Base-by-base conservation (phyloP, 2,329 filamentous ascomycete species). In the Calonectria crousiana region DNA sequence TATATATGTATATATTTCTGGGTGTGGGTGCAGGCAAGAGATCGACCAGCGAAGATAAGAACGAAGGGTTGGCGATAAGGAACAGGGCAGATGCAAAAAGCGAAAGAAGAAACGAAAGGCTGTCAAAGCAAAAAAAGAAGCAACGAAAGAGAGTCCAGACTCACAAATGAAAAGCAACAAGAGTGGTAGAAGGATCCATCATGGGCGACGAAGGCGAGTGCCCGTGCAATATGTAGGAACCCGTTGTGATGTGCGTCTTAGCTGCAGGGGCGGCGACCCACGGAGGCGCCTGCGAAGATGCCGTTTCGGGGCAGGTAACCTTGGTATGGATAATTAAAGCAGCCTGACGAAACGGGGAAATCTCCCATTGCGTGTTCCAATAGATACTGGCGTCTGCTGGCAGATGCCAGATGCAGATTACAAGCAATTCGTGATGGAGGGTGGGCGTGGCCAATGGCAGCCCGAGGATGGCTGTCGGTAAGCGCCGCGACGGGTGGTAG, bases 111-210 rank as follows among this genome's bases (percentile, higher is more conserved):
- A 76, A 78, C 38, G 44, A 70, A 41, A 20, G 53, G 44, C 58
- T 70, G 23, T 38, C 49, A 26, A 69, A 51, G 44, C 41, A 74
- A 78, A 74, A 74, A 78, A 70, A 75, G 76, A 78, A 75, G 69
- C 66, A 77, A 76, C 67, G 69, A 78, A 73, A 67, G 73, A 75
- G 78, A 73, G 72, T 72, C 79, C 79, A 72, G 81, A 92, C 91
- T 90, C 87, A 93, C 92, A 93, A 84, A 85, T 92, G 88, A 83
- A 94, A 94, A 74, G 92, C 93, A 82, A 93, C 89, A 78, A 94
- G 90, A 73, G 92, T 92, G 28, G 92, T 93, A 52, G 88, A 88
- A 68, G 90, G 90, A 84, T 92, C 90, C 90, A 92, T 91, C 82
- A 60, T 64, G 75, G 76, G 73, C 68, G 68, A 69, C 53, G 18